Base-by-base conservation (phyloP, 1,284 basidiomycete genomes). In the Pseudozyma tsukubaensis region DNA sequence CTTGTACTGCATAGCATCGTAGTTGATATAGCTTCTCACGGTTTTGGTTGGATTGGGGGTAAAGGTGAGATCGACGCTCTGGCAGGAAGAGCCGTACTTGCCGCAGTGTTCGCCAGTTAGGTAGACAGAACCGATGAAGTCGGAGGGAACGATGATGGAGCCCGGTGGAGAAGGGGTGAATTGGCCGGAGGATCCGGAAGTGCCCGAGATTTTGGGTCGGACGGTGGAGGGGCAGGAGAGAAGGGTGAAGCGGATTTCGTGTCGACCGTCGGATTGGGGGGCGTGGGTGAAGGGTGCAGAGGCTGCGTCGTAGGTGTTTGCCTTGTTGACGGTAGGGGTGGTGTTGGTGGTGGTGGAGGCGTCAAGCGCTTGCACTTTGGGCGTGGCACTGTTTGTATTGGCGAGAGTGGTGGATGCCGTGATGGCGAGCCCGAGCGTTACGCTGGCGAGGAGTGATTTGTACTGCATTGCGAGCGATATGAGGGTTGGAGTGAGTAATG, bases 41-140 rank as follows among this genome's bases (percentile, higher is more conserved):
- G 69, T 72, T 18, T 66, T 53, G 34, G 16, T 72, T 12, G 69
- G 50, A 6, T 72, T 48, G n/a, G 62, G 48, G 48, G 55, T 43
- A 44, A 72, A 72, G 10, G 69, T 72, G 11, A 72, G 51, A 9
- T 72, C 63, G 16, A 72, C 51, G 9, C 54, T 59, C 35, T 72
- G 69, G 37, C 69, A 72, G 11, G 29, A 48, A 48, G 59, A 54
- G 36, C 69, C 68, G 29, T 60, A 61, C 37, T 65, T 71, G 10
- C 61, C 68, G 21, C 68, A 71, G 2, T 36, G 40, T 40, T 71
- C 68, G 34, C 61, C 68, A 2, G 68, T 60, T 39, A 71, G 68
- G 58, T 65, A 71, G 50, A 71, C 61, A 1, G 57, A 57, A 9
- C 68, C 68, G 44, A 60, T 60, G n/a, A 71, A 71, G 45, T 71